Evolutionary conservation across 192 early-diverging fungal species (phyloP), one percentile per base, ranked within the genome.

Genomic region (Pilobolus umbonatus): DNA sequence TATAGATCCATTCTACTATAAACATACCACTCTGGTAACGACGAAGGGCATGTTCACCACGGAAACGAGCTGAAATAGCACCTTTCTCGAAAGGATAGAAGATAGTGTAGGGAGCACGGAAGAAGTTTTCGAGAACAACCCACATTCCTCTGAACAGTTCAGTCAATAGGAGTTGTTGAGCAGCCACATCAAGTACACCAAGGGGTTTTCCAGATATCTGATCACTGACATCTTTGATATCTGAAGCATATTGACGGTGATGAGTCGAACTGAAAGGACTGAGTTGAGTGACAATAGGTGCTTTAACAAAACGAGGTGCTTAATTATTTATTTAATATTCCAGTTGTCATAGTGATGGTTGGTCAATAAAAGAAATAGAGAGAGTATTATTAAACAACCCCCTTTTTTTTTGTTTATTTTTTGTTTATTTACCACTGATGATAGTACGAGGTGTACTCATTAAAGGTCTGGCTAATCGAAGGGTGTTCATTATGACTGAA

Each of bases 11-110:
- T 38, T 8, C 9, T 12, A 38, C 9, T 12, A 38, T 12, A 8
- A 24, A 36, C 74, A 57, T 68, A 91, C 88, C 95, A 24, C 90
- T 90, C 43, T 93, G 92, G 67, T 98, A 98, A 60, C 95, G 80
- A 60, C 95, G 81, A 50, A 98, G 69, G 12, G 95, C 93, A 71
- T 98, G 95, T 78, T 98, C 95, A 21, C 95, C 95, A 50, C 95
- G 83, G 85, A 98, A 98, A 48, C 95, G 76, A 35, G 95, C 92
- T 46, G 85, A 88, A 44, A 98, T 61, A 14, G 92, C 85, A 5
- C 93, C 95, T 82, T 98, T 98, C 70, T 98, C 95, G 60, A 80
- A 86, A 22, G 95, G 95, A 68, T 98, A 98, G 76, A 89, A 88
- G 60, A 98, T 88, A 14, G 95, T 98, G 73, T 94, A 98, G 11